Base-by-base conservation (phyloP, 805 yeast species). In the Monosporozyma yasuniensis region DNA sequence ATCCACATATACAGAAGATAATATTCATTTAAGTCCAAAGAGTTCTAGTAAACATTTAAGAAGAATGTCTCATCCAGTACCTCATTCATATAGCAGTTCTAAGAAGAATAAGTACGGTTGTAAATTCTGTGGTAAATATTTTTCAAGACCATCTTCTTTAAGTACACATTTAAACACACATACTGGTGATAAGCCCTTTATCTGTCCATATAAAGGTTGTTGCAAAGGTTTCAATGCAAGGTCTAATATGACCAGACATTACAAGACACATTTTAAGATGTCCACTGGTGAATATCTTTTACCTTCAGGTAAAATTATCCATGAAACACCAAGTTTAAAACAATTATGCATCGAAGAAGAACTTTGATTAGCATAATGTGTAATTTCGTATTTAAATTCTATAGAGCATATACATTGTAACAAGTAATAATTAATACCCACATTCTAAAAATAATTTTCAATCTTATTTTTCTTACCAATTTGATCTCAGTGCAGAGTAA, bases 171-270 rank as follows among this genome's bases (percentile, higher is more conserved):
- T 78, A 61, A 73, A 95, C 54, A 74, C 87, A 30, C 96, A 87
- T 60, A 87, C 96, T 1, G 96, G 96, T 22, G 91, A 87, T 58
- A 84, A 84, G 61, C 97, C 97, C n/a, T 89, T 79, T 61, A 71
- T 73, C 30, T 89, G 97, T 68, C 63, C 60, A n/a, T 52, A 52
- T 27, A 78, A 76, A 10, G 67, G 75, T 4, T 89, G 97, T 65
- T 76, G 78, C 16, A 78, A 87, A 53, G 73, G 79, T 22, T 89
- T 89, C 49, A 64, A 62, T 49, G 68, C 65, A 12, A 58, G 58
- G 28, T 62, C 66, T 3, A 64, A 64, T 52, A 59, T 64, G 62
- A 49, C 58, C 37, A 57, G 68, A 51, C 68, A 64, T 46, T 55
- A 54, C 47, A 64, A 60, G 47, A 48, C 58, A 19, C 68, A 64